Evolutionary conservation across 495 filamentous ascomycete genomes (phyloP).

Genomic region (Umbilicaria muhlenbergii): DNA sequence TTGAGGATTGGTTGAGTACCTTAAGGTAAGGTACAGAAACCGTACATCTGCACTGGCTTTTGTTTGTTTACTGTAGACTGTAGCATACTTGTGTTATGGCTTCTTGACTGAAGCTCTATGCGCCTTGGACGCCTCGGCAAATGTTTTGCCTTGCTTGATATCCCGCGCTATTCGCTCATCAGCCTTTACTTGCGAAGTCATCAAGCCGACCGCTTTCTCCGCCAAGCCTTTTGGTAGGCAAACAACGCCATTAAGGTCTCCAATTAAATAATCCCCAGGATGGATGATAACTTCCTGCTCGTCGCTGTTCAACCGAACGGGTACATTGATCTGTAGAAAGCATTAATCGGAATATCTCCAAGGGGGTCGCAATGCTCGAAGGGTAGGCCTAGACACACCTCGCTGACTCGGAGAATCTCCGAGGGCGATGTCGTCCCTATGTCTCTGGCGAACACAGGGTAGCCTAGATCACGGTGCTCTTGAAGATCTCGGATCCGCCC

Average conservation of each 20-base stretch:
- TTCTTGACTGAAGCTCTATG: neutral
- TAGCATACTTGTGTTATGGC: neutral
- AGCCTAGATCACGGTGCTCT: slow-evolving; percentile 37
- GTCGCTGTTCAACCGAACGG: slow-evolving; percentile 19
- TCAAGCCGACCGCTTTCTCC: slow-evolving; percentile 28
- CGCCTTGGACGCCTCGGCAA: slow-evolving; percentile 35
- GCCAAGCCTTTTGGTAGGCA: slow-evolving; percentile 26
- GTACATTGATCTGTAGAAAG: slow-evolving; percentile 15
- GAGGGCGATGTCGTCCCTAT: slow-evolving; percentile 35
- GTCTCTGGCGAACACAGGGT: slow-evolving; percentile 35
- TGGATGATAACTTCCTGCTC: slow-evolving; percentile 30
- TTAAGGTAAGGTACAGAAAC: too few relatives aligned
- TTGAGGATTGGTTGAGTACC: too few relatives aligned
- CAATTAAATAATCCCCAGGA: slow-evolving; percentile 43
- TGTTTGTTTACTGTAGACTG: too few relatives aligned
- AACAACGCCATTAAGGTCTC: slow-evolving; percentile 40
- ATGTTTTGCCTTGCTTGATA: slow-evolving; percentile 33
- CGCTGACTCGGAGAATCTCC: slow-evolving; percentile 27
- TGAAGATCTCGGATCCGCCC: slow-evolving; percentile 41
- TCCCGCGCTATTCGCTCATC: slow-evolving; percentile 35
- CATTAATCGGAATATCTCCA: neutral
- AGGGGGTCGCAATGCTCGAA: neutral
- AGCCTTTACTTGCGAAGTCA: slow-evolving; percentile 34
- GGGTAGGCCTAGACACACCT: slow-evolving; percentile 18
- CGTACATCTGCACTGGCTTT: too few relatives aligned